phyloP scores from a whole-genome alignment of 2,329 filamentous ascomycete species.

The Sporothrix euskadiensis region DNA sequence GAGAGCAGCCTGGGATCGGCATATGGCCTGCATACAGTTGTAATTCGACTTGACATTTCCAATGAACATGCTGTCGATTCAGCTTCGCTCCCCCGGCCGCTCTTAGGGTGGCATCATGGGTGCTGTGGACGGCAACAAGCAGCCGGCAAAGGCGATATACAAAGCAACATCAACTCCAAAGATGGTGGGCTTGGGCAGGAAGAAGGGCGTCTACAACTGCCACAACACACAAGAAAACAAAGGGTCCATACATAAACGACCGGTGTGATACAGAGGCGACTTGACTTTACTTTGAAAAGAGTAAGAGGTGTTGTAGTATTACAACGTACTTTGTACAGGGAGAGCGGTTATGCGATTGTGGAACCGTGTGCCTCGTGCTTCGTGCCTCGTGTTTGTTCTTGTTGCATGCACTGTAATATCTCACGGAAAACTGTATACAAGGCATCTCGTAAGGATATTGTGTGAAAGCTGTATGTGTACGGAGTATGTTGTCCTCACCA shows the following conservation, averaged over 20 bases:
- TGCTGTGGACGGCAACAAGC: neutral
- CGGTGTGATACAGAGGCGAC: neutral
- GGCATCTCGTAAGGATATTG: slow-evolving; percentile 5
- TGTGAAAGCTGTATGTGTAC: neutral
- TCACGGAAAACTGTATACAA: neutral
- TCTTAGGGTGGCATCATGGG: neutral
- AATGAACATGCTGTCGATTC: neutral
- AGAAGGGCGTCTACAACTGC: neutral
- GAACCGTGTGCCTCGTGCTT: neutral
- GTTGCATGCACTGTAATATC: neutral
- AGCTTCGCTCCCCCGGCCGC: neutral
- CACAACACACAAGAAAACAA: neutral
- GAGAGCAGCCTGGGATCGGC: neutral
- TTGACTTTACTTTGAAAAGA: neutral
- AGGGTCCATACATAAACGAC: neutral
- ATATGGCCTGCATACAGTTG: neutral
- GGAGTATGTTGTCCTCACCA: neutral
- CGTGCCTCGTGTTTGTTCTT: neutral
- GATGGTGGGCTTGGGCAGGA: slow-evolving; percentile 11
- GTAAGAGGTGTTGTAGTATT: neutral
- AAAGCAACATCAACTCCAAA: neutral
- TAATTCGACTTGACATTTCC: neutral
- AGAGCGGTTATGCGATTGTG: neutral
- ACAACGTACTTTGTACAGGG: neutral
- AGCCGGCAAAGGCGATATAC: neutral